phyloP scores from a whole-genome alignment of 345 rosid species.

The Salix arbutifolia region DNA sequence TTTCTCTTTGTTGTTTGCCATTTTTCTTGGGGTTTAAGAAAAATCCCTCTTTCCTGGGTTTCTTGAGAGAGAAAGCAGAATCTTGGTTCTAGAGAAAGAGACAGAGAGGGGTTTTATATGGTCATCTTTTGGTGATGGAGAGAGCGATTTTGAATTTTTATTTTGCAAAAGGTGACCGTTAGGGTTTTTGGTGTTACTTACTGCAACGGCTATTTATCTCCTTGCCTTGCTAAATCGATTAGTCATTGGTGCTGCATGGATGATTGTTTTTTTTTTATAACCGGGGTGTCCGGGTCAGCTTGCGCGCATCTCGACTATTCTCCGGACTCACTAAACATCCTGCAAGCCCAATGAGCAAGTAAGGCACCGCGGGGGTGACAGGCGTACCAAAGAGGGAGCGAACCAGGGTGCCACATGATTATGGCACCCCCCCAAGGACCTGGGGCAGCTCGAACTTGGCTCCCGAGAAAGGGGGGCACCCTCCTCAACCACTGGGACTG shows the following conservation, averaged over 20 bases:
- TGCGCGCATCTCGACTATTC: too few species aligned
- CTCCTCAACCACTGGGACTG: too few species aligned
- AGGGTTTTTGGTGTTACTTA: background rate
- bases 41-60: background rate
- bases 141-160: slow-evolving; percentile 32
- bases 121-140: background rate
- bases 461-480: too few species aligned
- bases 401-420: too few species aligned
- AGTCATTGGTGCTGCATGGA: background rate
- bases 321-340: too few species aligned
- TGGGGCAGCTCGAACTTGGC: too few species aligned
- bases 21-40: slow-evolving; percentile 8
- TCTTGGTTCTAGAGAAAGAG: background rate
- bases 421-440: too few species aligned
- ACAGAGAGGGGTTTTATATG: background rate
- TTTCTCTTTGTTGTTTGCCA: slow-evolving; percentile 26
- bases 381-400: too few species aligned
- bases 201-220: slow-evolving; percentile 22
- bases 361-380: too few species aligned
- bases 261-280: too few species aligned
- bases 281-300: too few species aligned
- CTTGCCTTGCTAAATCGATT: background rate
- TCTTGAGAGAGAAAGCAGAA: background rate
- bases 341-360: too few species aligned
- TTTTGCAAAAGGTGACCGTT: slow-evolving; percentile 42